These are phyloP conservation scores for Senna tora DNA, from an alignment of 306 rosid genomes.

Conservation along the genomic window DNA sequence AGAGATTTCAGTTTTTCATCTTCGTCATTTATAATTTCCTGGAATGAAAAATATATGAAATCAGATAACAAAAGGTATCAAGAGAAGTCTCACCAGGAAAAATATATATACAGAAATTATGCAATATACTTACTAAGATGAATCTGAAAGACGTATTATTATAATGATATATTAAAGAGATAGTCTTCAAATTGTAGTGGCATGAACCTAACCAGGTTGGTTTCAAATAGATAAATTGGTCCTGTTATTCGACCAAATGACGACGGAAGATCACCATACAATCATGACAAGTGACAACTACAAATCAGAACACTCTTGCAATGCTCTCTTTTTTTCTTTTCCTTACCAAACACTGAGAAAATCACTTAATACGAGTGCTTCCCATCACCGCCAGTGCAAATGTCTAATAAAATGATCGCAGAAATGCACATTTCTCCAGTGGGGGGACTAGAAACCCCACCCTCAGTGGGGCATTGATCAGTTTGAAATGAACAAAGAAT, in stretches of 20 bases:
- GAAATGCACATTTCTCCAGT: too few species aligned
- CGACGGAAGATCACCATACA: too few species aligned
- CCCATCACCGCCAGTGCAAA: too few species aligned
- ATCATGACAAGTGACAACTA: too few species aligned
- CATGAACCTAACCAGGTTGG: slow-evolving; percentile 18
- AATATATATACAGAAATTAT: slow-evolving; percentile 11
- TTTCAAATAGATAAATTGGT: slow-evolving; percentile 6
- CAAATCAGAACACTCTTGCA: too few species aligned
- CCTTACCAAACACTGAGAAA: too few species aligned
- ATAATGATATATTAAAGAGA: slow-evolving; percentile 10
- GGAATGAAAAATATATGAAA: slow-evolving; percentile 41
- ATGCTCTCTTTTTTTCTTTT: too few species aligned
- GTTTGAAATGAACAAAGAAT: not conserved
- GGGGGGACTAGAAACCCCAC: too few species aligned
- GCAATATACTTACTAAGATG: slow-evolving; percentile 18
- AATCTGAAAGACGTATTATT: slow-evolving; percentile 10
- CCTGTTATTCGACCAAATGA: not conserved
- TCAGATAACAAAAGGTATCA: not conserved
- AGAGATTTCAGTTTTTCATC: slow-evolving; percentile 58
- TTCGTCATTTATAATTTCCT: slow-evolving; percentile 57
- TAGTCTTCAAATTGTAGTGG: not conserved
- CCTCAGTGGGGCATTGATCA: too few species aligned
- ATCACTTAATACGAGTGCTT: too few species aligned
- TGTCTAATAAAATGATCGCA: too few species aligned
- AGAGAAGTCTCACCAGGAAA: slow-evolving; percentile 17